Percentiles rank a stretch among this genome's conserved stretches.
Conservation (phyloP, 805 yeast species). For the Spencermartinsiella europaea region DNA sequence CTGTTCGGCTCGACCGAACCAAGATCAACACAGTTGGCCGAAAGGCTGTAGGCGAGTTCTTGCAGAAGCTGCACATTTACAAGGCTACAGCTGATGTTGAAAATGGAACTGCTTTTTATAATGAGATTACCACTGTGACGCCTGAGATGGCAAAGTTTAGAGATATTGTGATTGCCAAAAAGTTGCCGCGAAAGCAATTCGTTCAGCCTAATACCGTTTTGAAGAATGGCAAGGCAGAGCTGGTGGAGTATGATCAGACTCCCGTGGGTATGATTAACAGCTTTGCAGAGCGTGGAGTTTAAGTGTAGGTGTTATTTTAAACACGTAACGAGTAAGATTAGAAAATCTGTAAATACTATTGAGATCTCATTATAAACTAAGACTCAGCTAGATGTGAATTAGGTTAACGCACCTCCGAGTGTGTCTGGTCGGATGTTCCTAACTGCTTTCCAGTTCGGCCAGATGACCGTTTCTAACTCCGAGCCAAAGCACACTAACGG, state of each 20-base stretch:
- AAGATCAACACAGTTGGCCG: constrained; percentile 69
- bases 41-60: constrained; percentile 64
- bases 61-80: constrained; percentile 68
- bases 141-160: constrained; percentile 60
- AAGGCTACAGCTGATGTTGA: constrained; percentile 72
- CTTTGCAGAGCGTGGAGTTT: constrained; percentile 55
- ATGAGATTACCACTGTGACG: constrained; percentile 56
- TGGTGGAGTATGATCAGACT: constrained; percentile 71
- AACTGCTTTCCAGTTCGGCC: too few species aligned
- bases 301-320: too few species aligned
- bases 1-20: constrained; percentile 51
- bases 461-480: too few species aligned
- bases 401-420: too few species aligned
- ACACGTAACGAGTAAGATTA: too few species aligned
- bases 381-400: too few species aligned
- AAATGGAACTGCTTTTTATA: constrained; percentile 59
- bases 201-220: constrained; percentile 73
- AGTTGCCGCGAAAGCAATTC: constrained; percentile 78
- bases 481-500: too few species aligned
- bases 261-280: constrained; percentile 75
- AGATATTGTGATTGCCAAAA: constrained; percentile 61
- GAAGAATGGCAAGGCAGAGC: constrained; percentile 41
- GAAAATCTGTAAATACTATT: too few species aligned
- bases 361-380: too few species aligned
- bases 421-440: too few species aligned